Evolutionary conservation across 331 rosid species (phyloP).

Genomic region (Saraca asoca): DNA sequence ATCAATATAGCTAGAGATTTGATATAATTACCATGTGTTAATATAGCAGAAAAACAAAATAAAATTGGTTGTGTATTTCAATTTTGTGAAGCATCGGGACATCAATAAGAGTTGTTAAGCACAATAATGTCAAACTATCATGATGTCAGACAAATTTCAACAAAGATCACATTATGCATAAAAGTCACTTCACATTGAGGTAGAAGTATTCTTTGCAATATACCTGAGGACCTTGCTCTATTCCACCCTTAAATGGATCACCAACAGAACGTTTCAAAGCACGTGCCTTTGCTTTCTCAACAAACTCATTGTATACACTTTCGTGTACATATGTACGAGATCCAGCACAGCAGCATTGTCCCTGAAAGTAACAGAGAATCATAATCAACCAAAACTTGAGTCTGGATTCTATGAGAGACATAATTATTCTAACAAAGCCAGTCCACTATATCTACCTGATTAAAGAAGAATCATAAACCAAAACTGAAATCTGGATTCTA

Average conservation of each 20-base stretch:
- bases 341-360: constrained; percentile 82
- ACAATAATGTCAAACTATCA: too few species aligned
- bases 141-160: background rate
- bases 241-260: constrained; percentile 65
- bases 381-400: background rate
- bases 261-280: constrained; percentile 69
- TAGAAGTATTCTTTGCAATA: background rate
- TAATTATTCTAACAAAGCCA: background rate
- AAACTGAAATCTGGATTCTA: background rate
- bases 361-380: constrained; percentile 41
- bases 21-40: background rate
- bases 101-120: too few species aligned
- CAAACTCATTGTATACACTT: constrained; percentile 62
- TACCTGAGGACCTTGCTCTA: constrained; percentile 89
- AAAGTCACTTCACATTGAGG: too few species aligned
- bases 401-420: background rate
- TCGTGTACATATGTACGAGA: constrained; percentile 81
- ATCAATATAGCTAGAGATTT: background rate
- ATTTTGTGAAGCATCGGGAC: background rate
- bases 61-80: background rate
- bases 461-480: constrained; percentile 65
- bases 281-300: constrained; percentile 63
- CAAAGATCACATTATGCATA: background rate
- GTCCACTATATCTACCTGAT: constrained; percentile 58
- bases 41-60: background rate